Conservation (phyloP, 2,329 filamentous ascomycete genomes). For the Phyllosticta citrichinensis region DNA sequence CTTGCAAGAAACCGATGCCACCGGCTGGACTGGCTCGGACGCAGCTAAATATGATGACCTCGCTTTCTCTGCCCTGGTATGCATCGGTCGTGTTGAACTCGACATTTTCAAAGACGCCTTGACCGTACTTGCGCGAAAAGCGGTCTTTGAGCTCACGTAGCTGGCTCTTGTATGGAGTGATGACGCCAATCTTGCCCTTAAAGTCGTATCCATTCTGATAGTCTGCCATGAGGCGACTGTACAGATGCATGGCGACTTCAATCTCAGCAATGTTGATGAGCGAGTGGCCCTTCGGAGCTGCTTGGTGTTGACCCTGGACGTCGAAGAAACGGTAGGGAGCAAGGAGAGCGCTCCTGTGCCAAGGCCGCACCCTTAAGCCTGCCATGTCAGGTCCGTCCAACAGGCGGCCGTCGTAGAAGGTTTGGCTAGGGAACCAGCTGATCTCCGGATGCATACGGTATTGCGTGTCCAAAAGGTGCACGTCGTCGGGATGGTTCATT, state of each 20-base stretch:
- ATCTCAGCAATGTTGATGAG: conserved; percentile 83
- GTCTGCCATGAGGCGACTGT: conserved; percentile 66
- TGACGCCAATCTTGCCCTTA: conserved; percentile 82
- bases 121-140: conserved; percentile 65
- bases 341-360: conserved; percentile 74
- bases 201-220: conserved; percentile 55
- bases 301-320: conserved; percentile 76
- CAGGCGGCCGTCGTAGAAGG: conserved; percentile 85
- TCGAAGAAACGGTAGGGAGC: conserved; percentile 97
- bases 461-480: conserved; percentile 93
- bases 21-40: conserved; percentile 84
- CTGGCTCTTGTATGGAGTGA: conserved; percentile 96
- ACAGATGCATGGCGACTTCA: conserved; percentile 75
- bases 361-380: conserved; percentile 62
- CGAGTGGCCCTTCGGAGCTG: conserved; percentile 75
- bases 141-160: conserved; percentile 66
- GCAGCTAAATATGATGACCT: conserved; percentile 98
- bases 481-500: conserved; percentile 73
- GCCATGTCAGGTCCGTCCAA: conserved; percentile 80
- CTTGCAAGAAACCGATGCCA: conserved; percentile 97
- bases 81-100: conserved; percentile 99
- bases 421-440: conserved; percentile 75
- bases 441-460: conserved; percentile 99
- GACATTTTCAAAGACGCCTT: conserved; percentile 63
- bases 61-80: conserved; percentile 92